Conservation (phyloP, 129 eudicot genomes). For the Flaveria brownii region DNA sequence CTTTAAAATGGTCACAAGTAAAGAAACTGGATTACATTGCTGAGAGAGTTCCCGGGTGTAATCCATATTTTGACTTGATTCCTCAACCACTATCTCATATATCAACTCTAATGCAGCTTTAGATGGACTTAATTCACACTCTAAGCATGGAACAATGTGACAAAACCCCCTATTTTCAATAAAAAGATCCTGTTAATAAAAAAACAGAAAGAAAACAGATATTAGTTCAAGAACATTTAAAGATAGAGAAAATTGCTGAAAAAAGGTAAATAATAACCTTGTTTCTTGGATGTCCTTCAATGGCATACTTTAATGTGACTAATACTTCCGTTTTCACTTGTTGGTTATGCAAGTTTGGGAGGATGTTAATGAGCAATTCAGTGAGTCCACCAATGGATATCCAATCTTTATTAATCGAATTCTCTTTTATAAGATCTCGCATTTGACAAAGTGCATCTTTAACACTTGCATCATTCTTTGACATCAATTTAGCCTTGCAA, state of each 20-base stretch:
- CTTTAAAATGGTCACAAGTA: constrained; percentile 44
- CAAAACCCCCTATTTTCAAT: constrained; percentile 46
- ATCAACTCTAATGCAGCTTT: constrained; percentile 57
- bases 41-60: constrained; percentile 42
- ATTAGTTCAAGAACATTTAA: constrained; percentile 14
- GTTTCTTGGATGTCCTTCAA: constrained; percentile 62
- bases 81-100: constrained; percentile 44
- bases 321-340: constrained; percentile 41
- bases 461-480: constrained; percentile 31
- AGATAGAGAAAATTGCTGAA: neutral
- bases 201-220: neutral
- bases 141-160: constrained; percentile 51
- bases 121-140: constrained; percentile 35
- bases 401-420: constrained; percentile 65
- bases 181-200: constrained; percentile 41
- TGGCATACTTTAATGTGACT: constrained; percentile 40
- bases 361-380: constrained; percentile 39
- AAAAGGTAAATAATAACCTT: constrained; percentile 36
- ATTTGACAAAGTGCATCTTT: constrained; percentile 48
- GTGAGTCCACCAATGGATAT: constrained; percentile 61
- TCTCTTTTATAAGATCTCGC: constrained; percentile 51
- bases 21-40: constrained; percentile 42
- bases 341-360: constrained; percentile 33
- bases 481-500: constrained; percentile 47
- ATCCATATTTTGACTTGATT: constrained; percentile 39